Evolutionary conservation across 1,284 basidiomycete species (phyloP), one percentile per base, ranked within the genome.

Genomic region (Vanrija sp.): DNA sequence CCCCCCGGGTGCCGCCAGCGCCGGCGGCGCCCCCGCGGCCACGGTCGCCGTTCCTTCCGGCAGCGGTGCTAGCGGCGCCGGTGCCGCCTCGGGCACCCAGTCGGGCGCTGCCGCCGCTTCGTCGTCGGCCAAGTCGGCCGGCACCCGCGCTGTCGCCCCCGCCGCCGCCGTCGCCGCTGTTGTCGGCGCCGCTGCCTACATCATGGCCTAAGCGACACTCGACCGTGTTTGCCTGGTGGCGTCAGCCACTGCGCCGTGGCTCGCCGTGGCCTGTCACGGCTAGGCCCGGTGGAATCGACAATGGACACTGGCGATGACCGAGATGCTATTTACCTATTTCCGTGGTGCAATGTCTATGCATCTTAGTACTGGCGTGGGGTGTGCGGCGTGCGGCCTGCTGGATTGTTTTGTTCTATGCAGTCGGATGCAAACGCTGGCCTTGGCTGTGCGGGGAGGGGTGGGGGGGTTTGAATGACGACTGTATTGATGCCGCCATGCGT

Each of bases 1-100:
- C 73, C 85, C 87, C 18, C 65, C 79, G 15, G 51, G 51, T 4
- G 38, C 41, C 25, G 46, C 45, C 20, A 18, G 9, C 14, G 18
- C 37, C 18, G 7, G 38, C 39, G 14, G 18, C 22, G 42, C 25
- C n/a, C 12, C 18, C 24, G 31, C 10, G 19, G 22, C 44, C 5
- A 16, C 47, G 1, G 35, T 14, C 2, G 24, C 35, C 19, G 45
- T 53, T 37, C 42, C 47, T 20, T 25, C 44, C 25, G 53, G 36
- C 43, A 25, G 52, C 22, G 46, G 41, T 9, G 41, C 41, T 43
- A 22, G 35, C 7, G 47, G 48, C 22, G 31, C 38, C 10, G 25
- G 41, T 31, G 31, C 51, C 7, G 27, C 16, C 24, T 18, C 49
- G 23, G 9, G 42, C 15, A 4, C 38, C 10, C 14, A 36, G 20